Percentiles rank a stretch among this genome's conserved stretches.
Conservation (phyloP, 2,329 filamentous ascomycete species). For the Hymenoscyphus infarciens region DNA sequence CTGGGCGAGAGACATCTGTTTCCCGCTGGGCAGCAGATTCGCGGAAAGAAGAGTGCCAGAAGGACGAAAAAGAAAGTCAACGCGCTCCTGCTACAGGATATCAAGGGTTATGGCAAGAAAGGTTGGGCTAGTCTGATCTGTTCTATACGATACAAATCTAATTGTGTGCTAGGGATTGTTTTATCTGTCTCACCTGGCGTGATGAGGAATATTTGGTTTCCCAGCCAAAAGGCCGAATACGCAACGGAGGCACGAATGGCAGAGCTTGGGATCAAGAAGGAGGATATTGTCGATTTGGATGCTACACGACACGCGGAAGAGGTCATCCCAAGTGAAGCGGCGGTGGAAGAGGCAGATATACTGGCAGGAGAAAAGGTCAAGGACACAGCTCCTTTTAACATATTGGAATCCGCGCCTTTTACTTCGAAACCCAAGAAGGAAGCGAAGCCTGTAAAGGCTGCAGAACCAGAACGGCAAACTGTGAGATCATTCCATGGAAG, state of each 20-base stretch:
- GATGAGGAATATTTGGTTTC: constrained; percentile 55
- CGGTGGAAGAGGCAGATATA: constrained; percentile 10
- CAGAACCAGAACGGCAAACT: neutral
- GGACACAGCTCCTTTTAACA: neutral
- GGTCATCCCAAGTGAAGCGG: constrained; percentile 11
- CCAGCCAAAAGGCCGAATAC: constrained; percentile 49
- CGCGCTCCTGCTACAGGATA: constrained; percentile 49
- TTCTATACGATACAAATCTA: constrained; percentile 25
- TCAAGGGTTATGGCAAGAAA: constrained; percentile 48
- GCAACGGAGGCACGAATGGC: constrained; percentile 43
- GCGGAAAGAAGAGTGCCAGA: constrained; percentile 44
- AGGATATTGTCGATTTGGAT: constrained; percentile 38
- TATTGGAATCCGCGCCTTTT: neutral
- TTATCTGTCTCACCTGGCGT: constrained; percentile 48
- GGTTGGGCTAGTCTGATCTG: constrained; percentile 28
- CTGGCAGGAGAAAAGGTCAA: neutral
- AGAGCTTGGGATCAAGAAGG: constrained; percentile 41
- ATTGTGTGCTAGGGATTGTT: constrained; percentile 42
- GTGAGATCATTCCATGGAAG: neutral
- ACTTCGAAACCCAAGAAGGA: neutral
- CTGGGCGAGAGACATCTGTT: constrained; percentile 22
- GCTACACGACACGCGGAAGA: constrained; percentile 32
- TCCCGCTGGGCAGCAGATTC: constrained; percentile 35
- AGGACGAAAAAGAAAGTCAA: constrained; percentile 40
- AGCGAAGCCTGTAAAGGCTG: neutral